A percentile compares a stretch with the other conserved stretches of the same genome.
Conservation (phyloP, 2,329 filamentous ascomycete genomes). For the Arthrocladium fulminans region DNA sequence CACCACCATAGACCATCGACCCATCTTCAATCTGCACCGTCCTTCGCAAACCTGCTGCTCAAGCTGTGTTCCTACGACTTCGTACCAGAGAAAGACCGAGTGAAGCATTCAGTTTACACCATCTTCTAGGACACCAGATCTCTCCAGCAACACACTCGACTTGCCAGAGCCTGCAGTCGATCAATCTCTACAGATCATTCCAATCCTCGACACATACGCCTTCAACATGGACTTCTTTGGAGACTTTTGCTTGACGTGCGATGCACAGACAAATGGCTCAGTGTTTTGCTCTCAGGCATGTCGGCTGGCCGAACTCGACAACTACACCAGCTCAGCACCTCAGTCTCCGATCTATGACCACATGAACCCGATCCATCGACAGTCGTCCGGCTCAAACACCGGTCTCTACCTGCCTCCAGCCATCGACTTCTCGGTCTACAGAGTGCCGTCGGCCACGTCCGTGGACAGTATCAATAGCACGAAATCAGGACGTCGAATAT, state of each 20-base stretch:
- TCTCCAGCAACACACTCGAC: too few relatives aligned
- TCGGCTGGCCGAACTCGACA: constrained; percentile 74
- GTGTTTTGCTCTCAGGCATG: constrained; percentile 91
- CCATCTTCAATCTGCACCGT: background rate
- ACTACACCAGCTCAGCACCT: constrained; percentile 28
- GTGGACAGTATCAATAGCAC: constrained; percentile 65
- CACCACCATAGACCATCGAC: background rate
- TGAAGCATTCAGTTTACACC: too few relatives aligned
- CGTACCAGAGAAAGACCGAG: too few relatives aligned
- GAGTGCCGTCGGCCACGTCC: constrained; percentile 19
- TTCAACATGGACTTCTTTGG: constrained; percentile 56
- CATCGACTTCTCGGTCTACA: constrained; percentile 61
- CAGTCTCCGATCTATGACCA: constrained; percentile 33
- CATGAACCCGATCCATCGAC: constrained; percentile 52
- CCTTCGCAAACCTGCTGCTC: too few relatives aligned
- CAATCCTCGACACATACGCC: background rate
- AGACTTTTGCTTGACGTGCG: constrained; percentile 89
- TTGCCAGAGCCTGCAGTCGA: too few relatives aligned
- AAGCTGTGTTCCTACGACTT: too few relatives aligned
- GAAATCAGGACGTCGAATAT: constrained; percentile 47
- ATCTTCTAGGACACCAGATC: too few relatives aligned
- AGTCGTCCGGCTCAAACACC: constrained; percentile 39
- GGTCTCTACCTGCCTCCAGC: constrained; percentile 63
- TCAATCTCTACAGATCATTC: too few relatives aligned
- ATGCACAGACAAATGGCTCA: constrained; percentile 72